phyloP scores from a whole-genome alignment of 768 basidiomycete species.

The Panellus pusillus region DNA sequence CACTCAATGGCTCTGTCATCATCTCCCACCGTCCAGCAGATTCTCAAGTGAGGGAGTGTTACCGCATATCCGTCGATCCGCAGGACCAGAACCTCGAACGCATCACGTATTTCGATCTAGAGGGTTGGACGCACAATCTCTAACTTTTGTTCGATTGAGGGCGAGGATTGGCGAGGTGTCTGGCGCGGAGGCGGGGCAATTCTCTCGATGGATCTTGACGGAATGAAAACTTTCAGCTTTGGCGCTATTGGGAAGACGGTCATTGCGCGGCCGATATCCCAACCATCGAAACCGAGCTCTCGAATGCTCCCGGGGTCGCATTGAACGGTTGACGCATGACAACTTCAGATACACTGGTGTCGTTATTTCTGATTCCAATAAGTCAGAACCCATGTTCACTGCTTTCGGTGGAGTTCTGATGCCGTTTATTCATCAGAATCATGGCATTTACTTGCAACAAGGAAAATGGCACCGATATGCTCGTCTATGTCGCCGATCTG shows the following conservation, averaged over 20 bases:
- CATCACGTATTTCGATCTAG: conserved; percentile 41
- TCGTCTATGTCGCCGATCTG: conserved; percentile 36
- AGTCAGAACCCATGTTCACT: neutral
- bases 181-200: conserved; percentile 37
- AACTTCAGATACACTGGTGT: conserved; percentile 31
- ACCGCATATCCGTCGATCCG: conserved; percentile 32
- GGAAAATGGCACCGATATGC: conserved; percentile 38
- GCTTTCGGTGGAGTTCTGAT: too few relatives aligned
- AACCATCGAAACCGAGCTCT: conserved; percentile 36
- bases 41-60: conserved; percentile 39
- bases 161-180: conserved; percentile 42
- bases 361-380: conserved; percentile 36
- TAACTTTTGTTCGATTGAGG: conserved; percentile 30
- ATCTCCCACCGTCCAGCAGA: conserved; percentile 39
- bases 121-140: conserved; percentile 36
- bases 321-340: conserved; percentile 44
- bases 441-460: conserved; percentile 42
- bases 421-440: conserved; percentile 23
- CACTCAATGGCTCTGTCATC: conserved; percentile 20
- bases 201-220: conserved; percentile 41
- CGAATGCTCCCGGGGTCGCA: conserved; percentile 42
- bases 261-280: conserved; percentile 26
- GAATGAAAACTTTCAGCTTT: conserved; percentile 42
- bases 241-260: conserved; percentile 47
- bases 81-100: conserved; percentile 29